Conservation (phyloP, 768 basidiomycete species). For the Tricholoma saponaceum region DNA sequence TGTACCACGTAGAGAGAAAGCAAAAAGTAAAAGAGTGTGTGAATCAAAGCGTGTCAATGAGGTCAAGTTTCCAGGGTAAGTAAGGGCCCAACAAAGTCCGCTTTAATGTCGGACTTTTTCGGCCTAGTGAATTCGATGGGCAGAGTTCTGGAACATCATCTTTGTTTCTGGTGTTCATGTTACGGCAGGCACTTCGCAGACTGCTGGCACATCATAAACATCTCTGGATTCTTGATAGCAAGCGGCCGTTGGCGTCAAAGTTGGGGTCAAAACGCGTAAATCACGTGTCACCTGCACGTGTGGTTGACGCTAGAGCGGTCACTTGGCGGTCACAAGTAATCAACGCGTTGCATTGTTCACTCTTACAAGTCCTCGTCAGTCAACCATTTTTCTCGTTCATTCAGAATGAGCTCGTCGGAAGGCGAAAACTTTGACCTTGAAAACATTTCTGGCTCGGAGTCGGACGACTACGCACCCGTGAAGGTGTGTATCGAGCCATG, state of each 20-base stretch:
- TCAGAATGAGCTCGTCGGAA: constrained; percentile 69
- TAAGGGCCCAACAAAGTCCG: not conserved
- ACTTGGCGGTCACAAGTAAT: not conserved
- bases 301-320: no score
- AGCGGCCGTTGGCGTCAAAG: not conserved
- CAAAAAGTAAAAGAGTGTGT: not conserved
- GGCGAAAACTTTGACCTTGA: constrained; percentile 65
- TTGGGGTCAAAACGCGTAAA: not conserved
- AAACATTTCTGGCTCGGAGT: constrained; percentile 56
- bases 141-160: not conserved
- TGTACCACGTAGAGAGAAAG: not conserved
- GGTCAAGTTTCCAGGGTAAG: not conserved
- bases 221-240: not conserved
- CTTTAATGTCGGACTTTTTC: not conserved
- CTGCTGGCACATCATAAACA: not conserved
- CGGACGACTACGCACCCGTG: constrained; percentile 62
- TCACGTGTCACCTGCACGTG: constrained; percentile 1
- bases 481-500: constrained; percentile 31
- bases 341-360: constrained; percentile 2
- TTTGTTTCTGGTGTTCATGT: not conserved
- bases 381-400: not conserved
- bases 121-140: not conserved
- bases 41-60: not conserved
- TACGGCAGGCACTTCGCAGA: not conserved
- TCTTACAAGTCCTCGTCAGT: not conserved